A percentile compares a stretch with the other conserved stretches of the same genome.
These are phyloP conservation scores for Globisporangium mamillatum DNA, from an alignment of 352 stramenopile species.

Conservation along the genomic window DNA sequence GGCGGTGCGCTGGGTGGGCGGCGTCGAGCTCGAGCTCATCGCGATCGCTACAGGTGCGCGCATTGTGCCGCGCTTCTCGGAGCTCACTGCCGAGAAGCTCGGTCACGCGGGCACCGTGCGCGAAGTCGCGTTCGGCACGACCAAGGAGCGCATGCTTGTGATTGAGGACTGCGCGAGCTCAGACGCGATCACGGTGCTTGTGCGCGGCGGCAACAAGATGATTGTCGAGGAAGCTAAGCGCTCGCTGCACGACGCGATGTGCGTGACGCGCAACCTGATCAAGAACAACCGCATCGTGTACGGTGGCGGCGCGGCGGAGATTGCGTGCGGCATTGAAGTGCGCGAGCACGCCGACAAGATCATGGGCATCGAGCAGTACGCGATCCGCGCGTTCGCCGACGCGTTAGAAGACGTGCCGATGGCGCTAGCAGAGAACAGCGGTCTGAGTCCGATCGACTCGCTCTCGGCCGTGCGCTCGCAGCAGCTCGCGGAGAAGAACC, in stretches of 20 bases:
- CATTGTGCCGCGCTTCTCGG: conserved; percentile 98
- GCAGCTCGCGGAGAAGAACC: conserved; percentile 94
- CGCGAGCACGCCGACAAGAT: conserved; percentile 82
- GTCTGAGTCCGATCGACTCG: conserved; percentile 97
- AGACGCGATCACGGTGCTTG: conserved; percentile 98
- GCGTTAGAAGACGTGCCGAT: conserved; percentile 99
- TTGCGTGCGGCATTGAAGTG: conserved; percentile 97
- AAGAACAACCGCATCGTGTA: conserved; percentile 99
- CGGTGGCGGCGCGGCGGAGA: conserved; percentile 96
- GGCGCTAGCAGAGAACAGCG: conserved; percentile 98
- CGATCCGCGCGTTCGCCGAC: conserved; percentile 98
- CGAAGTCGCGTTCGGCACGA: conserved; percentile 98
- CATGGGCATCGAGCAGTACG: conserved; percentile 94
- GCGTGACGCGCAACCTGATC: conserved; percentile 99
- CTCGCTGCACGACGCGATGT: conserved; percentile 99
- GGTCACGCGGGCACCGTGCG: conserved; percentile 92
- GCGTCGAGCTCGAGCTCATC: conserved; percentile 99
- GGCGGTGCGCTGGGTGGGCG: conserved; percentile 98
- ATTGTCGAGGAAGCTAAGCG: conserved; percentile 99
- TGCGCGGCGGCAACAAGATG: conserved; percentile 99
- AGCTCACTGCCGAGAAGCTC: conserved; percentile 97
- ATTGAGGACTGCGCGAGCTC: conserved; percentile 98
- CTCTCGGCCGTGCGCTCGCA: conserved; percentile 96
- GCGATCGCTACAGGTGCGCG: conserved; percentile 98
- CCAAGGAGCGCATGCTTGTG: conserved; percentile 97